These are phyloP conservation scores for Blastobotrys mokoenaii DNA, from an alignment of 805 yeast species.

Conservation along the genomic window DNA sequence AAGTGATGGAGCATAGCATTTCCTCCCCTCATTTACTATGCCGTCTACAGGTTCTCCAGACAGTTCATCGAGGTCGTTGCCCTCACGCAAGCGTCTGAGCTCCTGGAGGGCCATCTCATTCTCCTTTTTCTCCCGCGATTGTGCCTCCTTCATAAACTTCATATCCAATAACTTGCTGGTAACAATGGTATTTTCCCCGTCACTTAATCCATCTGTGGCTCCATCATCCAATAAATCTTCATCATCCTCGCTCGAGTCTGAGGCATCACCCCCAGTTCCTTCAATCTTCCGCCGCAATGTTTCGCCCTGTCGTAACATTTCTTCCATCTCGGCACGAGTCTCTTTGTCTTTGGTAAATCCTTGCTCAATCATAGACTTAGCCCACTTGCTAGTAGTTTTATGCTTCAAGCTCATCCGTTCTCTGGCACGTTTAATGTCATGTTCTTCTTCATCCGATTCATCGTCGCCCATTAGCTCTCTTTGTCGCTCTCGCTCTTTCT, in stretches of 20 bases:
- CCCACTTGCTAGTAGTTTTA: constrained; percentile 85
- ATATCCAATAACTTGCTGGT: constrained; percentile 88
- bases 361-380: constrained; percentile 76
- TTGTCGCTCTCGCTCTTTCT: constrained; percentile 70
- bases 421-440: constrained; percentile 68
- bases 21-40: constrained; percentile 64
- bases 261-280: constrained; percentile 45
- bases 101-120: constrained; percentile 47
- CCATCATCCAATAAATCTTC: constrained; percentile 20
- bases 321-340: constrained; percentile 85
- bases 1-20: constrained; percentile 65
- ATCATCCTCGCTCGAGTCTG: constrained; percentile 33
- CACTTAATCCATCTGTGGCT: constrained; percentile 27
- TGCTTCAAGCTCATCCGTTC: constrained; percentile 92
- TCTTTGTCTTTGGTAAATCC: constrained; percentile 84
- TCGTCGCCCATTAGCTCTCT: constrained; percentile 52
- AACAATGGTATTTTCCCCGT: constrained; percentile 31
- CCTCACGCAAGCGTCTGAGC: constrained; percentile 42
- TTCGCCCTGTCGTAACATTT: constrained; percentile 86
- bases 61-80: constrained; percentile 35
- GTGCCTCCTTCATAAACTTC: constrained; percentile 95
- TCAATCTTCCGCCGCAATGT: constrained; percentile 61
- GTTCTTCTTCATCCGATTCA: constrained; percentile 48
- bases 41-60: constrained; percentile 62
- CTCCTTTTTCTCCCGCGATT: constrained; percentile 50